Conservation (phyloP, 192 early-diverging fungal genomes). For the Ramicandelaber brevisporus region DNA sequence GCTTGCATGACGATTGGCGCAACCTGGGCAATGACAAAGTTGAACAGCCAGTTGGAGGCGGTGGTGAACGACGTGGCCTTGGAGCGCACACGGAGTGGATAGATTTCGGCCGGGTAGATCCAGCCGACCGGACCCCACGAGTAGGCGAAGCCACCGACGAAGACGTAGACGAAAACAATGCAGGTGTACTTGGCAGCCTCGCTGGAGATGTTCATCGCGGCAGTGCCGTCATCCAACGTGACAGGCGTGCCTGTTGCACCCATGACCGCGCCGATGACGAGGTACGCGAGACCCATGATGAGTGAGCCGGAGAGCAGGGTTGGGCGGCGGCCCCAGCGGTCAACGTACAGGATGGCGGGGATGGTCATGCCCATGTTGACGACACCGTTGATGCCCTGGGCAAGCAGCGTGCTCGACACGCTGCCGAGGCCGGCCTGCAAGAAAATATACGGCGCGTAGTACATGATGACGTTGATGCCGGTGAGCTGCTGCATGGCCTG, state of each 20-base stretch:
- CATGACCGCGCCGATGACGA: constrained; percentile 32
- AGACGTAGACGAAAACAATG: constrained; percentile 53
- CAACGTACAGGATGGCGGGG: constrained; percentile 62
- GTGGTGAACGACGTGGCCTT: constrained; percentile 67
- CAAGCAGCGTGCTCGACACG: constrained; percentile 20
- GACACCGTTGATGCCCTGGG: constrained; percentile 46
- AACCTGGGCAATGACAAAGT: constrained; percentile 47
- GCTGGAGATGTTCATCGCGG: constrained; percentile 10
- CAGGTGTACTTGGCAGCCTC: constrained; percentile 19
- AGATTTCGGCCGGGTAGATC: constrained; percentile 86
- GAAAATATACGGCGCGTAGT: constrained; percentile 41
- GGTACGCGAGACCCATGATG: constrained; percentile 33
- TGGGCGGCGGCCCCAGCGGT: constrained; percentile 55
- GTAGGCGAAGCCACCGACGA: constrained; percentile 56
- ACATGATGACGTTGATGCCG: constrained; percentile 74
- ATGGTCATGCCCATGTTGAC: constrained; percentile 66
- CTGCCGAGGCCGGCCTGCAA: constrained; percentile 19
- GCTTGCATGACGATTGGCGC: constrained; percentile 42
- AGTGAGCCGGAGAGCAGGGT: constrained; percentile 46
- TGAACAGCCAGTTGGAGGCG: constrained; percentile 79
- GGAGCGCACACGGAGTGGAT: constrained; percentile 63
- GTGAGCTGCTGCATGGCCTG: constrained; percentile 63
- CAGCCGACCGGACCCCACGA: constrained; percentile 85
- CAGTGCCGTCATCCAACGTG: constrained; percentile 4
- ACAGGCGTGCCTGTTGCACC: constrained; percentile 9